Evolutionary conservation across 2,329 filamentous ascomycete genomes (phyloP), one percentile per base, ranked within the genome.

Genomic region (Colletotrichum ledebouriae): DNA sequence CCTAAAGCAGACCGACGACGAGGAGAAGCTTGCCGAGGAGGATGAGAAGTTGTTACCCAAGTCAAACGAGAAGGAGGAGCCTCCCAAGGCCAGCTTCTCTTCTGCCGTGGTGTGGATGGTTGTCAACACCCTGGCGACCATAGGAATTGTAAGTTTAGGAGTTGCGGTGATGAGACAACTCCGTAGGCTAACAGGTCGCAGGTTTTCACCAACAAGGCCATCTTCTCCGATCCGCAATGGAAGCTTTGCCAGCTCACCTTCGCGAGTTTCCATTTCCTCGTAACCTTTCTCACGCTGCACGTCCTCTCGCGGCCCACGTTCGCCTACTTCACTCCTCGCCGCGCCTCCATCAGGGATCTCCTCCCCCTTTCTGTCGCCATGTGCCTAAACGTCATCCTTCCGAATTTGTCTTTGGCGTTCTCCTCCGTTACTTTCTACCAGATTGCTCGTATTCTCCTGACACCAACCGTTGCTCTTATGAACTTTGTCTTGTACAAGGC

Each of bases 351-450:
- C 56, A 79, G 80, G 66, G 83, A 87, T 41, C 86, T 92, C 63
- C 79, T 91, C 17, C 90, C 90, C 3, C 81, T 92, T n/a, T 87
- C 88, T 3, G 74, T 89, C 34, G 86, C 88, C 73, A 92, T 92
- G 89, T 85, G 87, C 59, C 81, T 90, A 67, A 92, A 92, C 76
- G 89, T 92, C 75, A 88, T 92, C 70, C 81, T 92, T 10, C 89
- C 89, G 10, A 92, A 92, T 73, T 79, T 91, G 6, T 91, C 88
- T 1, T 81, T 92, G 49, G 89, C 89, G 34, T 90, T 87, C 76
- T 91, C 89, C 22, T 86, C 86, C 58, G 87, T 92, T 47, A 89
- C 89, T 47, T 92, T 92, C 76, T 92, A 92, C 77, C 90, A 92
- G 76, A 86, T 92, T 56, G 89, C 88, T 4, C 86, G 89, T 25